Evolutionary conservation across 768 basidiomycete genomes (phyloP).

Genomic region (Boletus tomentosulus): DNA sequence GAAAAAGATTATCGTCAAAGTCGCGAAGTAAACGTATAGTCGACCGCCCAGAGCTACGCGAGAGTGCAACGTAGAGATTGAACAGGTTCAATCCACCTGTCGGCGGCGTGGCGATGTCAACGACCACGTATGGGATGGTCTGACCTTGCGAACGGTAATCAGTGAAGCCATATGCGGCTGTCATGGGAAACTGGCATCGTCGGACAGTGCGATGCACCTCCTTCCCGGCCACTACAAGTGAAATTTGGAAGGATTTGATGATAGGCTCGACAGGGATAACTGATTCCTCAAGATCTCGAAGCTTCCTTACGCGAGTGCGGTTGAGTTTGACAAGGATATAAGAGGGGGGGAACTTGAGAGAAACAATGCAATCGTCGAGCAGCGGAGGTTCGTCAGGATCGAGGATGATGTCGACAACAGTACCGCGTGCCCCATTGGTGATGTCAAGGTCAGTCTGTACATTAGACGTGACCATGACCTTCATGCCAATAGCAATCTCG

Average conservation of each 20-base stretch:
- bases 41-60: background rate
- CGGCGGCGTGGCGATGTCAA: background rate
- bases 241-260: background rate
- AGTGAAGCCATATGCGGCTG: background rate
- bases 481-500: no score
- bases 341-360: no score
- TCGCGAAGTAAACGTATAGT: no score
- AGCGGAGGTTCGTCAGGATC: no score
- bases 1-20: no score
- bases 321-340: background rate
- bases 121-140: background rate
- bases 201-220: background rate
- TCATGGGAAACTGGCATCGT: background rate
- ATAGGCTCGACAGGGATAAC: background rate
- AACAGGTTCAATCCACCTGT: background rate
- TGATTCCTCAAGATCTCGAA: background rate
- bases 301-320: background rate
- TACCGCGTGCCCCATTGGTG: no score
- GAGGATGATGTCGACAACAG: no score
- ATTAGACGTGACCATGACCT: no score
- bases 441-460: no score
- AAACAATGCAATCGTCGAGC: no score
- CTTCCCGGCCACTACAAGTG: background rate
- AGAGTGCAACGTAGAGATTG: background rate
- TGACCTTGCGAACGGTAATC: background rate